Evolutionary conservation across 2,329 filamentous ascomycete genomes (phyloP).

Genomic region (Fusarium sp.): DNA sequence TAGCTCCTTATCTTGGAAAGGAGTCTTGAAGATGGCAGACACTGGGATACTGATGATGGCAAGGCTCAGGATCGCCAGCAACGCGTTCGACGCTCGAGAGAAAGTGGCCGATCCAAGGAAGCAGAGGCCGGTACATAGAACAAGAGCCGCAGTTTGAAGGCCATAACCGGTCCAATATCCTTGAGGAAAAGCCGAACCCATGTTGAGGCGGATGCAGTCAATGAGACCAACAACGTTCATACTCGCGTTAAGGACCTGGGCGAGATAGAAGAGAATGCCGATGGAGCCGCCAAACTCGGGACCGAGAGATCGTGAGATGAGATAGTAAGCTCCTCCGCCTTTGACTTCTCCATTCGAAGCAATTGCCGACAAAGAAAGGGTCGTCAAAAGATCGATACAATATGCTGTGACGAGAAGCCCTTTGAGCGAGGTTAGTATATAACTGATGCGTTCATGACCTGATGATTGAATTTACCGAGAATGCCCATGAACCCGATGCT

Average conservation of each 20-base stretch:
- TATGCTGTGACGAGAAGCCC: slow-evolving; percentile 82
- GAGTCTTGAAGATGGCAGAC: slow-evolving; percentile 75
- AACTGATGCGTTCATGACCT: background rate
- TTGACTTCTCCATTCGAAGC: slow-evolving; percentile 91
- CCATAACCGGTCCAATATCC: slow-evolving; percentile 83
- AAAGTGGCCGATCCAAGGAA: slow-evolving; percentile 85
- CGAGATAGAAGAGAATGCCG: slow-evolving; percentile 89
- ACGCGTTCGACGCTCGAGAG: slow-evolving; percentile 80
- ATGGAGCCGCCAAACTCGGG: slow-evolving; percentile 92
- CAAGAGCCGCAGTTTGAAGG: slow-evolving; percentile 77
- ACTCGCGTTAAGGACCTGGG: slow-evolving; percentile 87
- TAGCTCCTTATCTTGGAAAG: slow-evolving; percentile 72
- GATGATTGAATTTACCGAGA: slow-evolving; percentile 67
- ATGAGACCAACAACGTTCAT: slow-evolving; percentile 90
- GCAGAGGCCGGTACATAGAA: slow-evolving; percentile 80
- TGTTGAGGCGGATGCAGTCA: slow-evolving; percentile 83
- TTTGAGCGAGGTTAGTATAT: slow-evolving; percentile 47
- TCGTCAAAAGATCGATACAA: slow-evolving; percentile 83
- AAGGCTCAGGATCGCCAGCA: slow-evolving; percentile 77
- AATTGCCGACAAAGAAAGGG: slow-evolving; percentile 87
- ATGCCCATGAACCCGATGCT: slow-evolving; percentile 84
- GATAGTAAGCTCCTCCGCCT: slow-evolving; percentile 88
- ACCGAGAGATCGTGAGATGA: slow-evolving; percentile 86
- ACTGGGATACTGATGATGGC: slow-evolving; percentile 85
- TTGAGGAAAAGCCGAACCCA: slow-evolving; percentile 74